Percentiles rank a stretch among this genome's conserved stretches.
Evolutionary conservation across 352 stramenopile genomes (phyloP).

Genomic region (Phytophthora pseudosyringae): DNA sequence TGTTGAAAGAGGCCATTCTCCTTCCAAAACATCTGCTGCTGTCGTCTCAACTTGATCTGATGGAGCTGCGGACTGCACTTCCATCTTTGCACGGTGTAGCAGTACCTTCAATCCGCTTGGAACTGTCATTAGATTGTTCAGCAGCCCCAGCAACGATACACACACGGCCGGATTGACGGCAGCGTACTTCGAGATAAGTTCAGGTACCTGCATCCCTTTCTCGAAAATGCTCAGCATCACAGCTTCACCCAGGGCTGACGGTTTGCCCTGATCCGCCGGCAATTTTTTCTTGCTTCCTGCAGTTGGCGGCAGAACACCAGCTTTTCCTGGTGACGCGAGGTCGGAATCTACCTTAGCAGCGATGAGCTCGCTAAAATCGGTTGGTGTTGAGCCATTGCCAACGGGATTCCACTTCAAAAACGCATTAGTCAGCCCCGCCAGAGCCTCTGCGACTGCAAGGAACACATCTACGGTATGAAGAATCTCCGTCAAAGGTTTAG

Average conservation of each 20-base stretch:
- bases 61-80: conserved; percentile 9
- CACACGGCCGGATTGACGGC: conserved; percentile 37
- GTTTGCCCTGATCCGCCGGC: conserved; percentile 25
- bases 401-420: conserved; percentile 49
- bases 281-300: conserved; percentile 53
- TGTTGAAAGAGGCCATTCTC: conserved; percentile 36
- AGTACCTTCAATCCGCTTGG: conserved; percentile 43
- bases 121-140: conserved; percentile 40
- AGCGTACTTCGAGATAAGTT: conserved; percentile 34
- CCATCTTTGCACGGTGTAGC: conserved; percentile 31
- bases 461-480: conserved; percentile 50
- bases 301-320: conserved; percentile 5
- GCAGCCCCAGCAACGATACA: conserved; percentile 37
- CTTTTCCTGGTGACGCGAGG: conserved; percentile 9
- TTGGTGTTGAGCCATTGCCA: neutral
- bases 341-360: conserved; percentile 16
- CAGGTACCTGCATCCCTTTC: conserved; percentile 30
- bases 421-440: conserved; percentile 40
- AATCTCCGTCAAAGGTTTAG: conserved; percentile 34
- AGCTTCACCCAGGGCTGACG: conserved; percentile 31
- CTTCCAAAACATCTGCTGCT: neutral
- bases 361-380: conserved; percentile 41
- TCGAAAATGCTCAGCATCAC: conserved; percentile 42
- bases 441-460: conserved; percentile 34
- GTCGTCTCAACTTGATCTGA: neutral